A percentile compares a stretch with the other conserved stretches of the same genome.
phyloP scores from a whole-genome alignment of 2,329 filamentous ascomycete species.

The Aspergillus vadensis region DNA sequence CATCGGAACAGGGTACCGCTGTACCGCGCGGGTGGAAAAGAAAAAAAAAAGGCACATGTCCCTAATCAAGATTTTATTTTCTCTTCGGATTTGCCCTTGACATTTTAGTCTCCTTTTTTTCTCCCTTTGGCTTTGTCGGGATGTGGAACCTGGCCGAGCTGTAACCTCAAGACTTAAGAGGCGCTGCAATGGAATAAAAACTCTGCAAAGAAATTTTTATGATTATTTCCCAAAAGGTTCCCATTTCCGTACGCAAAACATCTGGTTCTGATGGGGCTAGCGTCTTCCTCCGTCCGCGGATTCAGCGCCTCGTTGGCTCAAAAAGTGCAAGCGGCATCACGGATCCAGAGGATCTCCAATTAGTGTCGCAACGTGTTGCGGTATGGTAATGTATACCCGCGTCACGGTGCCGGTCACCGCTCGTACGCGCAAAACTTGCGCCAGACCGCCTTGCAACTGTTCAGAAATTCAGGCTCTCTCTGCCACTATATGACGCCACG shows the following conservation, averaged over 20 bases:
- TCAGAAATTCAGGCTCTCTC: constrained; percentile 13
- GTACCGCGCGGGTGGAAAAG: neutral
- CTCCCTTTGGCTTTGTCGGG: neutral
- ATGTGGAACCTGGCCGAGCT: constrained; percentile 13
- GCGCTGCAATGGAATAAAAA: constrained; percentile 4
- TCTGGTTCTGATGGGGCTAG: constrained; percentile 17
- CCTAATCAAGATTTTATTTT: neutral
- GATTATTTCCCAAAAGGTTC: constrained; percentile 9
- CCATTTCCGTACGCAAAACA: constrained; percentile 7
- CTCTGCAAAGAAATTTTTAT: constrained; percentile 7
- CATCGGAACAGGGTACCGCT: neutral
- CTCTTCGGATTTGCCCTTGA: neutral
- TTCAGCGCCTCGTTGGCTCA: constrained; percentile 16
- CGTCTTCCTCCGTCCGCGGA: constrained; percentile 7
- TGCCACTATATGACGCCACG: constrained; percentile 29
- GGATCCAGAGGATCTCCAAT: constrained; percentile 29
- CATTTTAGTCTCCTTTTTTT: neutral
- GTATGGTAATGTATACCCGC: constrained; percentile 24
- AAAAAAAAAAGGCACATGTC: neutral
- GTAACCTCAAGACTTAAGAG: neutral
- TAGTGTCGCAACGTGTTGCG: constrained; percentile 20
- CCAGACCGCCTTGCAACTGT: constrained; percentile 16
- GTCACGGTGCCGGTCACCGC: constrained; percentile 21
- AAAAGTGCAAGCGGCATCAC: constrained; percentile 17
- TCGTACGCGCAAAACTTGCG: constrained; percentile 14